Evolutionary conservation across 805 yeast species (phyloP), one percentile per base, ranked within the genome.

Genomic region (Yarrowia keelungensis): DNA sequence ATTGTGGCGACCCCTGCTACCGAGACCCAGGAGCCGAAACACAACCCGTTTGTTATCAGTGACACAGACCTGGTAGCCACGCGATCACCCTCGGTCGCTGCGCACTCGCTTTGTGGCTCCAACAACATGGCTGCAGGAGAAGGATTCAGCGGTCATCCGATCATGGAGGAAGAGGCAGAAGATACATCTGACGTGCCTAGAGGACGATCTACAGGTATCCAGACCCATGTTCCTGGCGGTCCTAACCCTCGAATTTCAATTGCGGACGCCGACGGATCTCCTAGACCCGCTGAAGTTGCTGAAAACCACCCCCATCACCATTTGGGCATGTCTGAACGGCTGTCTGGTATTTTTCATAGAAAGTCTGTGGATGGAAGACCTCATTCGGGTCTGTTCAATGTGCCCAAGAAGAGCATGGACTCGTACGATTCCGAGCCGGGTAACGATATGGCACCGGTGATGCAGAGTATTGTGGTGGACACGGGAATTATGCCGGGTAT

Each of bases 381-480:
- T 51, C 65, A 59, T 16, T 43, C 51, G n/a, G 65, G 65, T 2
- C 41, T 59, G 22, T 59, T 59, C 35, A 35, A 36, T 16, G 15
- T 11, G 5, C 51, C 41, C 16, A 59, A 59, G 38, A 59, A 59
- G 14, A 15, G 26, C 32, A 43, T 59, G 65, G 65, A 59, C 15
- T 56, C 64, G 5, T 59, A 35, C 26, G 47, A 39, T 14, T 59
- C 65, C 0, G 51, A 59, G 32, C 51, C 51, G 4, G 65, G 51
- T 3, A 42, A 35, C 15, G 65, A 59, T 10, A 59, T 59, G 65
- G 51, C 65, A 11, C 65, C 65, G 2, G 65, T 59, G 9, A 59
- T 59, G 65, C 65, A 59, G 51, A 59, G 65, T 19, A 62, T 62
- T 47, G 67, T 62, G 15, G 67, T 62, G n/a, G 67, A 62, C 16